These are phyloP conservation scores for Cyberlindnera maclurae DNA, from an alignment of 805 yeast genomes.

Conservation along the genomic window DNA sequence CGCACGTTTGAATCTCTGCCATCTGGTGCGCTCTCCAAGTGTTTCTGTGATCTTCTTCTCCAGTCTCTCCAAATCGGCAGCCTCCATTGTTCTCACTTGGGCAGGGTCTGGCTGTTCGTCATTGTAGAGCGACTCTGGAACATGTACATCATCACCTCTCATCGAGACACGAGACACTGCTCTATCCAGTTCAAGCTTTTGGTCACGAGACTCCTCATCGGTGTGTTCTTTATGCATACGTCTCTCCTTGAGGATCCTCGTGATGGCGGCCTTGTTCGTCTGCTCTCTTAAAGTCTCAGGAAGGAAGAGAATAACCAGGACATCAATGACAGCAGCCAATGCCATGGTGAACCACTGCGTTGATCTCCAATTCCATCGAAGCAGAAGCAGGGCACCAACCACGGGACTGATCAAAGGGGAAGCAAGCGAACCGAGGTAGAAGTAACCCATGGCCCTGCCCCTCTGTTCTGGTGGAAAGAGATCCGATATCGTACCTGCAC, in stretches of 20 bases:
- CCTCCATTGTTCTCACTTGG: slow-evolving; percentile 5
- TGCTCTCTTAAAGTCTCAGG: slow-evolving; percentile 72
- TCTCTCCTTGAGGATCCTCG: slow-evolving; percentile 35
- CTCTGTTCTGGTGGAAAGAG: slow-evolving; percentile 58
- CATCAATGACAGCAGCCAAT: slow-evolving; percentile 46
- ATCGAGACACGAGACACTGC: slow-evolving; percentile 4
- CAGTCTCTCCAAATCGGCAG: slow-evolving; percentile 20
- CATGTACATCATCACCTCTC: slow-evolving; percentile 3
- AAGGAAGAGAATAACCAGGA: slow-evolving; percentile 44
- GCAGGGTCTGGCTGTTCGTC: slow-evolving; percentile 3
- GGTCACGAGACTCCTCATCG: slow-evolving; percentile 1
- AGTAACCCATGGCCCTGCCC: slow-evolving; percentile 75
- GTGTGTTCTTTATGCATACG: slow-evolving; percentile 17
- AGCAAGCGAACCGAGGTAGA: slow-evolving; percentile 70
- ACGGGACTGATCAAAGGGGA: slow-evolving; percentile 81
- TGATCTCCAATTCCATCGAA: slow-evolving; percentile 79
- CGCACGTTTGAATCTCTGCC: slow-evolving; percentile 22
- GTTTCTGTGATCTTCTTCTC: slow-evolving; percentile 22
- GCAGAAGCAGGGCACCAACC: slow-evolving; percentile 66
- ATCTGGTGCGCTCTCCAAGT: slow-evolving; percentile 15
- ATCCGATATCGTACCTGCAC: slow-evolving; percentile 84
- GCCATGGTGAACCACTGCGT: slow-evolving; percentile 82
- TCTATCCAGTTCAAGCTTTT: background rate
- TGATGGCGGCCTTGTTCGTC: slow-evolving; percentile 44
- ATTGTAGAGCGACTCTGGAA: slow-evolving; percentile 3